Percentiles rank a stretch among this genome's conserved stretches.
These are phyloP conservation scores for Pisolithus marmoratus DNA, from an alignment of 768 basidiomycete species.

Conservation along the genomic window DNA sequence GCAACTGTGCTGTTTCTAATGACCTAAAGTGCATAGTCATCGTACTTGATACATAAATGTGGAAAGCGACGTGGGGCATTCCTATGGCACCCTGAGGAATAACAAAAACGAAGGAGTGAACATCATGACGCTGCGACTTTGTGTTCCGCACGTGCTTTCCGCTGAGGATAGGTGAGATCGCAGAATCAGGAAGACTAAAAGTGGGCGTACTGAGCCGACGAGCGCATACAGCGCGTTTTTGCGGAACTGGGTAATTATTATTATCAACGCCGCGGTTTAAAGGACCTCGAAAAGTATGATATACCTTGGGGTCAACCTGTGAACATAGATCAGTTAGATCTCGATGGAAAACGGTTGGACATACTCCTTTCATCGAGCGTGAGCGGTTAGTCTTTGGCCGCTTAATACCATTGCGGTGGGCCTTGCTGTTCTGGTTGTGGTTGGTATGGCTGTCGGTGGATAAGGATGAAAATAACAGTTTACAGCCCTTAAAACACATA, in stretches of 20 bases:
- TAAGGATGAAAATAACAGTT: slow-evolving; percentile 9
- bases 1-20: background rate
- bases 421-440: slow-evolving; percentile 96
- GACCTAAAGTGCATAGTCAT: slow-evolving; percentile 11
- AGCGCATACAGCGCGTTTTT: slow-evolving; percentile 73
- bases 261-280: slow-evolving; percentile 3
- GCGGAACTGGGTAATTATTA: slow-evolving; percentile 55
- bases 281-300: slow-evolving; percentile 7
- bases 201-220: slow-evolving; percentile 55
- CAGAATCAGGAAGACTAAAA: background rate
- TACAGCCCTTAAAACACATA: slow-evolving; percentile 31
- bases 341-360: slow-evolving; percentile 29
- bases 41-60: slow-evolving; percentile 17
- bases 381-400: slow-evolving; percentile 66
- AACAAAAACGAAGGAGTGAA: background rate
- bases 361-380: slow-evolving; percentile 86
- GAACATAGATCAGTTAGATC: slow-evolving; percentile 1
- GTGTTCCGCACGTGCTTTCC: slow-evolving; percentile 60
- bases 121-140: slow-evolving; percentile 39
- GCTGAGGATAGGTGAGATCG: slow-evolving; percentile 32
- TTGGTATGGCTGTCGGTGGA: slow-evolving; percentile 63
- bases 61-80: slow-evolving; percentile 8
- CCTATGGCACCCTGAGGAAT: background rate
- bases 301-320: slow-evolving; percentile 79
- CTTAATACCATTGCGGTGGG: slow-evolving; percentile 97